Base-by-base conservation (phyloP, 2,329 filamentous ascomycete genomes). In the Neonectria sp. region DNA sequence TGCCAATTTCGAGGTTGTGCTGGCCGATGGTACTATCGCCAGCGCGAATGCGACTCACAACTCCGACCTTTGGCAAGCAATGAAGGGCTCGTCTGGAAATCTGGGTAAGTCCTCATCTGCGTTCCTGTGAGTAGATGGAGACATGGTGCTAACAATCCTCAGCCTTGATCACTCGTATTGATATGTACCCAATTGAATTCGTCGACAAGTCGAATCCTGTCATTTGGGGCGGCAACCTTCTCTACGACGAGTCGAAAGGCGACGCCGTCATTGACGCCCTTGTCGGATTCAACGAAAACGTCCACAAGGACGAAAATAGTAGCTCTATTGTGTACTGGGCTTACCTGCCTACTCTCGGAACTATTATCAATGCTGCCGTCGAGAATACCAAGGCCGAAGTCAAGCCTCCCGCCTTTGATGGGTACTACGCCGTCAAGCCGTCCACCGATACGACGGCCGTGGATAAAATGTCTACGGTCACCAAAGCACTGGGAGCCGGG, bases 41-140 rank as follows among this genome's bases (percentile, higher is more conserved):
- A 79, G 83, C 4, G 85, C 82, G 21, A 86, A 81, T 35, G 73
- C 72, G 1, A 68, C 74, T 0, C 68, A 79, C 8, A 80, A 86
- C 63, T 29, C 77, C 0, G 84, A 86, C 61, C 79, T 88, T 2
- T 87, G 79, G 75, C 80, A 79, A 68, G 85, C 83, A 0, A 75
- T 86, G 24, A 83, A 85, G 53, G 86, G 85, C 6, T 84, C 84
- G n/a, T 79, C 79, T 13, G 82, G 79, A 63, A 87, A 86, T 69
- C 82, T 85, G 17, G 84, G 83, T 49, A 17, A 27, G 46, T 49
- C 46, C 4, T n/a, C 13, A 7, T 27, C 4, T 31, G 29, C 29
- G 29, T 31, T 31, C 8, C 4, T 31, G 29, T 31, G 8, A 31
- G 29, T 5, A 31, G 29, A 8, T 5, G 8, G 29, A 31, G 8